A percentile compares a stretch with the other conserved stretches of the same genome.
These are phyloP conservation scores for Eruca vesicaria DNA, from an alignment of 441 rosid species.

Conservation along the genomic window DNA sequence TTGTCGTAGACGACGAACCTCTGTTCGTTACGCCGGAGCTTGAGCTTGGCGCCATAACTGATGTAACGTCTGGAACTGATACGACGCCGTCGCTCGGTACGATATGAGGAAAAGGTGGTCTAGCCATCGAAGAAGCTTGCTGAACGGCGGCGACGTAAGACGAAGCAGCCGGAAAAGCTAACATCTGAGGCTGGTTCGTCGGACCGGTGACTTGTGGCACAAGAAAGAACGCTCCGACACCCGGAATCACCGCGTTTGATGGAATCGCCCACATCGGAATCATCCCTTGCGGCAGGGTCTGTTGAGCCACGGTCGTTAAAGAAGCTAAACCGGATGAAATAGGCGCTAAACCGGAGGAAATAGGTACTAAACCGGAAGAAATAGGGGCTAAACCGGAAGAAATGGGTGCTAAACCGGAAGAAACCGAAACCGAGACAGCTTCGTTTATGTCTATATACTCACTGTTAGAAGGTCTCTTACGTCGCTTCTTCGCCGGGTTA, in stretches of 20 bases:
- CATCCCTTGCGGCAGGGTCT: constrained; percentile 48
- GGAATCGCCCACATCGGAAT: constrained; percentile 70
- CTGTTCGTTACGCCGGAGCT: constrained; percentile 36
- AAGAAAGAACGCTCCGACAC: constrained; percentile 55
- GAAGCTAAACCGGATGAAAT: too few species aligned
- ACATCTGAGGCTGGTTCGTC: constrained; percentile 46
- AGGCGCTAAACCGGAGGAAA: constrained; percentile 50
- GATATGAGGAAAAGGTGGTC: constrained; percentile 13
- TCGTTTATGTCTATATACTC: constrained; percentile 47
- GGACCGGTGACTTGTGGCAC: constrained; percentile 47
- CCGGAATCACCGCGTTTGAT: constrained; percentile 50
- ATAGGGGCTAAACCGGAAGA: constrained; percentile 50
- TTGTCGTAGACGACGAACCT: background rate
- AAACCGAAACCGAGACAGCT: constrained; percentile 36
- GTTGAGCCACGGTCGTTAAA: constrained; percentile 18
- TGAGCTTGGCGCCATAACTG: constrained; percentile 59
- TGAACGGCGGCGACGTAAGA: constrained; percentile 57
- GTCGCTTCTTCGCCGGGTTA: constrained; percentile 46
- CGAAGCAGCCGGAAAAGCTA: constrained; percentile 49
- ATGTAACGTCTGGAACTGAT: constrained; percentile 24
- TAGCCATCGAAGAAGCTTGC: constrained; percentile 39
- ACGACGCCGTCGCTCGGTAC: constrained; percentile 19
- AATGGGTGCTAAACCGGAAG: constrained; percentile 50
- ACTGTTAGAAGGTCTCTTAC: constrained; percentile 51
- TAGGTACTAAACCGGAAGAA: constrained; percentile 47